phyloP scores from a whole-genome alignment of 106 monocot species.

The Platanthera zijinensis region DNA sequence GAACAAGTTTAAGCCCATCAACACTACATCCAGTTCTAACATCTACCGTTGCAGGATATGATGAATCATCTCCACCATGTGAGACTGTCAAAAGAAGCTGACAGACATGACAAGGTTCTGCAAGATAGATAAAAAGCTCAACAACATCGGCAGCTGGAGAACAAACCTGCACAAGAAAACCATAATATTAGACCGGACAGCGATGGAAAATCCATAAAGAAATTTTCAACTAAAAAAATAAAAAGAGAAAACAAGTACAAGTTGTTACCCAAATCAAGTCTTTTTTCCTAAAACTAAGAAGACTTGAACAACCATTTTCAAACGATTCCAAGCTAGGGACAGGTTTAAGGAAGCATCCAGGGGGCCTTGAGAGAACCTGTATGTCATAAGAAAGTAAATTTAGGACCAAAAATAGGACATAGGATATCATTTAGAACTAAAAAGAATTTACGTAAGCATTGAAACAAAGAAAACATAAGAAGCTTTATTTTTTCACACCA shows the following conservation, averaged over 20 bases:
- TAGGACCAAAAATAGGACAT: neutral
- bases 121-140: conserved; percentile 94
- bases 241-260: neutral
- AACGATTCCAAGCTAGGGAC: conserved; percentile 42
- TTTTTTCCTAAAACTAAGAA: conserved; percentile 87
- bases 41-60: conserved; percentile 81
- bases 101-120: conserved; percentile 92
- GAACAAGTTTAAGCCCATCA: conserved; percentile 80
- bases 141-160: conserved; percentile 81
- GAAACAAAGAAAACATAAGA: neutral
- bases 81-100: conserved; percentile 91
- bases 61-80: conserved; percentile 79
- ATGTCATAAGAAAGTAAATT: neutral
- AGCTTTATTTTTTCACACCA: neutral
- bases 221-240: conserved; percentile 2
- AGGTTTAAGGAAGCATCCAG: conserved; percentile 83
- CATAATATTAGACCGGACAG: neutral
- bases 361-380: conserved; percentile 77
- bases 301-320: conserved; percentile 54
- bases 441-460: neutral
- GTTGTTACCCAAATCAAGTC: conserved; percentile 81
- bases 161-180: conserved; percentile 59
- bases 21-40: conserved; percentile 72
- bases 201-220: neutral
- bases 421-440: neutral